Evolutionary conservation across 2,329 filamentous ascomycete genomes (phyloP).

Genomic region (Atkinsonella hypoxylon): DNA sequence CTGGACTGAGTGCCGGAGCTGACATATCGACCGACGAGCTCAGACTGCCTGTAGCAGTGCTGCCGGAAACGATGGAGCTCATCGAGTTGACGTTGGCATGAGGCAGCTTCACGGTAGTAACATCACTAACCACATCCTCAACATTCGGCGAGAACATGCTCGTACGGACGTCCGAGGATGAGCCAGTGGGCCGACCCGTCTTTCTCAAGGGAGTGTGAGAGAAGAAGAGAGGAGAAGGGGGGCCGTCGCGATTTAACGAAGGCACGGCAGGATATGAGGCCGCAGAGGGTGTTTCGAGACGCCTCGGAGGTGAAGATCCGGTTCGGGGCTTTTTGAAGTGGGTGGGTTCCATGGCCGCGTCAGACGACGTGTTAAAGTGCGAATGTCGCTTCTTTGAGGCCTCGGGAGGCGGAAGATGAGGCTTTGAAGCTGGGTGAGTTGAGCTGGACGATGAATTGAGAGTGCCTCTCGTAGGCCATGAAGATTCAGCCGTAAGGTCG

Average conservation of each 20-base stretch:
- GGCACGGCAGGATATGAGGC: constrained; percentile 11
- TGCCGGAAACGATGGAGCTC: constrained; percentile 35
- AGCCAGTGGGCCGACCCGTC: constrained; percentile 24
- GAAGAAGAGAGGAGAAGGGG: constrained; percentile 42
- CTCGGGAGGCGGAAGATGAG: constrained; percentile 6
- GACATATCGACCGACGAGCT: constrained; percentile 42
- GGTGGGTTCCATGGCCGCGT: constrained; percentile 21
- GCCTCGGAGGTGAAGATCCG: constrained; percentile 32
- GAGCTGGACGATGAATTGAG: not conserved
- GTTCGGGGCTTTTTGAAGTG: constrained; percentile 35
- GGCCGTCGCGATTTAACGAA: constrained; percentile 20
- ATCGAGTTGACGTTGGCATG: constrained; percentile 38
- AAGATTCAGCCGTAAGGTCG: not conserved
- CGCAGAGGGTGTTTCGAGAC: constrained; percentile 28
- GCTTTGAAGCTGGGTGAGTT: constrained; percentile 1
- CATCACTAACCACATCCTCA: constrained; percentile 29
- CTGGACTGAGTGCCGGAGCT: constrained; percentile 38
- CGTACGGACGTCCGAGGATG: constrained; percentile 29
- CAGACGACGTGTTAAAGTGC: constrained; percentile 10
- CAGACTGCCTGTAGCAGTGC: constrained; percentile 40
- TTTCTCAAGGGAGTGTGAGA: constrained; percentile 30
- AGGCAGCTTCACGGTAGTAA: constrained; percentile 45
- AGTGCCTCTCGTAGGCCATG: not conserved
- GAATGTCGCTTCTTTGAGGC: constrained; percentile 16
- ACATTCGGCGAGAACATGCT: constrained; percentile 35